Conservation (phyloP, 805 yeast genomes). For the Priceomyces castillae region DNA sequence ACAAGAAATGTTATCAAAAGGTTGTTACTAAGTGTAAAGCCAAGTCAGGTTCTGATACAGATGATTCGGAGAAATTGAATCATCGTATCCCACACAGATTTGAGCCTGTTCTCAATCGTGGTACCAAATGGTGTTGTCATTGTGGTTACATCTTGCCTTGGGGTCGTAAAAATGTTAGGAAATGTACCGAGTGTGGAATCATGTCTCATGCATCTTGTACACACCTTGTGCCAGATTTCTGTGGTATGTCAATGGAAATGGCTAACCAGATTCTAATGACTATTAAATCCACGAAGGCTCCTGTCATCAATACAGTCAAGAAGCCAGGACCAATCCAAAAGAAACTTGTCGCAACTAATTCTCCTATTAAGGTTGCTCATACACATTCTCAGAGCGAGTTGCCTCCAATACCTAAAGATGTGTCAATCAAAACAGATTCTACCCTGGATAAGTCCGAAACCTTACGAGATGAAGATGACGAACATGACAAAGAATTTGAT, state of each 20-base stretch:
- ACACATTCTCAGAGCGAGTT: slow-evolving; percentile 1
- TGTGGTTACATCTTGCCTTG: slow-evolving; percentile 96
- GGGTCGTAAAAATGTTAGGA: slow-evolving; percentile 89
- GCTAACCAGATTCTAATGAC: slow-evolving; percentile 86
- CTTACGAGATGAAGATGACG: slow-evolving; percentile 18
- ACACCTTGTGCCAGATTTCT: slow-evolving; percentile 94
- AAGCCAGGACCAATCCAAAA: slow-evolving; percentile 1
- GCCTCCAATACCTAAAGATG: slow-evolving; percentile 1
- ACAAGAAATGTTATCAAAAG: slow-evolving; percentile 74
- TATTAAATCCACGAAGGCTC: slow-evolving; percentile 62
- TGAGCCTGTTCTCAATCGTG: slow-evolving; percentile 86
- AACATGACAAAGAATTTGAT: slow-evolving; percentile 17
- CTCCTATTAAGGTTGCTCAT: slow-evolving; percentile 4
- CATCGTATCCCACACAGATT: slow-evolving; percentile 97
- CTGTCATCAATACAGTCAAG: slow-evolving; percentile 12
- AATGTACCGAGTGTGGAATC: slow-evolving; percentile 90
- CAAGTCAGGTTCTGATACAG: slow-evolving; percentile 65
- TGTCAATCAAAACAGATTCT: slow-evolving; percentile 1
- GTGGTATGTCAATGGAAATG: slow-evolving; percentile 98
- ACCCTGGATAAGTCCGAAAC: slow-evolving; percentile 10
- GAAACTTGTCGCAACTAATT: not conserved
- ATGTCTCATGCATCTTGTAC: slow-evolving; percentile 94
- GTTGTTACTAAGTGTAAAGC: slow-evolving; percentile 84
- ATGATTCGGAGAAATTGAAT: slow-evolving; percentile 79
- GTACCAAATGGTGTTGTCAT: slow-evolving; percentile 99